A percentile compares a stretch with the other conserved stretches of the same genome.
Conservation (phyloP, 169 alveolate species). For the Pseudocohnilembus persalinus region DNA sequence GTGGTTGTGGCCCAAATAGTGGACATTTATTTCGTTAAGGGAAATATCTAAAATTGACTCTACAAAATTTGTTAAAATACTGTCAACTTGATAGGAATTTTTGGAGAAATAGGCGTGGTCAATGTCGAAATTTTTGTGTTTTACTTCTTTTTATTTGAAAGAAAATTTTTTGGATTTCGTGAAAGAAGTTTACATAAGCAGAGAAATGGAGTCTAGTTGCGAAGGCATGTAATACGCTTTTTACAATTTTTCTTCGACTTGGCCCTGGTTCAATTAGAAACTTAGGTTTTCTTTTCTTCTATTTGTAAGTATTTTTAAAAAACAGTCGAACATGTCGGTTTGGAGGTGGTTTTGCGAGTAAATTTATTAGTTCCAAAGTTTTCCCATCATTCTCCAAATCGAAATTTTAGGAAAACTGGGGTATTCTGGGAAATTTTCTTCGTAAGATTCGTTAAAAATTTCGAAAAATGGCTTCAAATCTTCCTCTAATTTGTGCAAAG, state of each 20-base stretch:
- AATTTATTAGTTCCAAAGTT: conserved; percentile 12
- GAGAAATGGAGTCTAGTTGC: conserved; percentile 8
- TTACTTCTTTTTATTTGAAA: background rate
- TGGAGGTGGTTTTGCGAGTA: background rate
- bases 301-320: conserved; percentile 1
- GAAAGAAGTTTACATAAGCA: background rate
- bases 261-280: conserved; percentile 14
- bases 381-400: conserved; percentile 15
- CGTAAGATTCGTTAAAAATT: conserved; percentile 16
- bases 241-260: conserved; percentile 3
- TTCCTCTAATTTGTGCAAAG: conserved; percentile 4
- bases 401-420: conserved; percentile 13
- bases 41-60: conserved; percentile 12
- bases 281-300: conserved; percentile 20
- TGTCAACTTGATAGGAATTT: conserved; percentile 13
- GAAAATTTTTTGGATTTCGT: conserved; percentile 24
- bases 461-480: conserved; percentile 2
- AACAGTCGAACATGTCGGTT: conserved; percentile 10
- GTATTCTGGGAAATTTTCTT: conserved; percentile 5
- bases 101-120: conserved; percentile 11
- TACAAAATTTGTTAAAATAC: conserved; percentile 5
- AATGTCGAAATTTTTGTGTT: background rate
- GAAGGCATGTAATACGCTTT: conserved; percentile 19
- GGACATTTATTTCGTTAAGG: conserved; percentile 21
- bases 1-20: conserved; percentile 15